Percentiles rank a stretch among this genome's conserved stretches.
Evolutionary conservation across 805 yeast species (phyloP).

Genomic region (Tetrapisispora taiwanensis): DNA sequence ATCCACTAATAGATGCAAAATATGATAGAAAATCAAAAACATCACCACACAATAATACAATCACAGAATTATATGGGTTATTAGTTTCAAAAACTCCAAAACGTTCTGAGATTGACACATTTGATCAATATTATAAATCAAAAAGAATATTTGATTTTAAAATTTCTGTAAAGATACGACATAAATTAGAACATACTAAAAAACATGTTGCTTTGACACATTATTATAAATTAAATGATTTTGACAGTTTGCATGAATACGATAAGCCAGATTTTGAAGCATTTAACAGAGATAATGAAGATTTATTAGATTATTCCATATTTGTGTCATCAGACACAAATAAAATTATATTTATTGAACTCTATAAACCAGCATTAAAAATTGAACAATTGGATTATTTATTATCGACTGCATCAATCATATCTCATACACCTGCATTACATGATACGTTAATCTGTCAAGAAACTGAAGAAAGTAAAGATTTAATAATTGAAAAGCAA

Average conservation of each 20-base stretch:
- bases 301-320: conserved; percentile 37
- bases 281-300: conserved; percentile 22
- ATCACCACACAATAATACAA: conserved; percentile 21
- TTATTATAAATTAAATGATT: conserved; percentile 22
- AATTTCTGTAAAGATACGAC: conserved; percentile 26
- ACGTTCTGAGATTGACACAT: conserved; percentile 7
- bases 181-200: conserved; percentile 19
- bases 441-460: background rate
- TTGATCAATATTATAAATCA: conserved; percentile 4
- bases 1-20: conserved; percentile 24
- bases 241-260: conserved; percentile 18
- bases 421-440: too few species aligned
- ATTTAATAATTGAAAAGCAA: conserved; percentile 30
- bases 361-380: conserved; percentile 42
- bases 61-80: conserved; percentile 26
- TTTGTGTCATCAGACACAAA: conserved; percentile 38
- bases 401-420: conserved; percentile 30
- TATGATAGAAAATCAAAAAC: conserved; percentile 19
- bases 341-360: conserved; percentile 41
- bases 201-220: conserved; percentile 25
- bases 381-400: conserved; percentile 33
- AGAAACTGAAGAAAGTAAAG: conserved; percentile 40
- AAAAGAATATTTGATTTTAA: conserved; percentile 28
- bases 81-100: conserved; percentile 7
- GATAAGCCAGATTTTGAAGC: conserved; percentile 22